A percentile compares a stretch with the other conserved stretches of the same genome.
Evolutionary conservation across 352 stramenopile genomes (phyloP).

Genomic region (Phytophthora chlamydospora): DNA sequence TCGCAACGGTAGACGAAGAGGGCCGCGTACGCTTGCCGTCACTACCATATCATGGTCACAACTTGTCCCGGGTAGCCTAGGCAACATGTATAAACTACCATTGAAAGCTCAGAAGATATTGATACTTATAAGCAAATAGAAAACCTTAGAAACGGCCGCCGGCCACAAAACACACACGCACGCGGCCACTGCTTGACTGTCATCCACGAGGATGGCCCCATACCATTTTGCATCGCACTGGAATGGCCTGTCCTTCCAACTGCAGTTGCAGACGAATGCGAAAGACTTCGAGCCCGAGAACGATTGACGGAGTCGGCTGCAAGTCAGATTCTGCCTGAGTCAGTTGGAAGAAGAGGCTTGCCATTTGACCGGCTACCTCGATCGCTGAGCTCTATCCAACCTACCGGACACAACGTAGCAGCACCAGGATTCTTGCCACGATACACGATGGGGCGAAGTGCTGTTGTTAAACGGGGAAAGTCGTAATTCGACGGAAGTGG

Average conservation of each 20-base stretch:
- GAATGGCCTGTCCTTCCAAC: background rate
- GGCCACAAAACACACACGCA: conserved; percentile 8
- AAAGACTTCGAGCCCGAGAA: background rate
- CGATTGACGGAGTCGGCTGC: conserved; percentile 2
- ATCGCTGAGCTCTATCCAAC: background rate
- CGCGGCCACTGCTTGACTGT: conserved; percentile 2
- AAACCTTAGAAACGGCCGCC: conserved; percentile 24
- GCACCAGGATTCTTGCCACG: no score
- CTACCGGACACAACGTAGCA: no score
- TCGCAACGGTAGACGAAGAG: conserved; percentile 20
- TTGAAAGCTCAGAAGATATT: conserved; percentile 17
- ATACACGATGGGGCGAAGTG: no score
- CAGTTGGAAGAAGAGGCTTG: background rate
- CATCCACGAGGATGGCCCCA: conserved; percentile 3
- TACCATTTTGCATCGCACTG: background rate
- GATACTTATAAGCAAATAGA: conserved; percentile 34
- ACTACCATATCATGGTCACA: conserved; percentile 21
- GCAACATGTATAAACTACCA: conserved; percentile 28
- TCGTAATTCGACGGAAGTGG: no score
- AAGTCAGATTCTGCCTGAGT: conserved; percentile 3
- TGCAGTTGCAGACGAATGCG: background rate
- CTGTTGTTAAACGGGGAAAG: no score
- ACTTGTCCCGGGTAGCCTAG: conserved; percentile 28
- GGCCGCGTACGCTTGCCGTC: conserved; percentile 25
- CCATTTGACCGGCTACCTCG: background rate